Evolutionary conservation across 768 basidiomycete species (phyloP), one percentile per base, ranked within the genome.

Genomic region (Pseudohyphozyma bogoriensis): DNA sequence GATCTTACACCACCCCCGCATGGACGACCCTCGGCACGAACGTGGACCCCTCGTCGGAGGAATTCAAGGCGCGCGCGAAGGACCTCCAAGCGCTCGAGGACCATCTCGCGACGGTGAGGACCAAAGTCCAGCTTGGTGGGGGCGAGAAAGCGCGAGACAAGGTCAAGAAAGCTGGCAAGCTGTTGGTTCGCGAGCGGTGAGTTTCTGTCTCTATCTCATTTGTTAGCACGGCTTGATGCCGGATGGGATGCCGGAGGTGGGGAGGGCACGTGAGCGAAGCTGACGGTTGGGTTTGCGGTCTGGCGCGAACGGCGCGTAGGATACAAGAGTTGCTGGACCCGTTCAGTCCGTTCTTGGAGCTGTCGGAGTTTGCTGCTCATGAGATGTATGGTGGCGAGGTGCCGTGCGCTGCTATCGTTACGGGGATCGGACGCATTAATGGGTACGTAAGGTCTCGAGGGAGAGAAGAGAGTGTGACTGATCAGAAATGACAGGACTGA

Each of bases 341-440:
- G 7, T 81, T 85, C 67, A 84, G 87, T 5, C 90, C 92, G 0
- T 96, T 93, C 72, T 76, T 96, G 22, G 91, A 96, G 72, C 77
- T 96, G 4, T 89, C 87, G 4, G 76, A 85, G 16, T 77, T 92
- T 3, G 91, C 91, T 18, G 91, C 86, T 22, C 83, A 92, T 65
- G 87, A 84, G 18, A 86, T 95, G 7, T 95, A 96, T 72, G 77
- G 87, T 63, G 76, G 79, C 54, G 65, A 70, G 7, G 82, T 95
- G 33, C 90, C 92, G 24, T 87, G 85, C 0, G 91, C 89, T 2
- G 92, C 90, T 4, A 81, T 96, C 45, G 86, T 96, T 62, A 89
- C 90, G 3, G 91, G 91, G 11, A 74, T 75, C 28, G 73, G 74
- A 51, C 20, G 64, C 57, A 61, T 68, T 2, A 53, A 54, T 39